These are phyloP conservation scores for Santalum album DNA, from an alignment of 164 flowering plant genomes.

Conservation along the genomic window DNA sequence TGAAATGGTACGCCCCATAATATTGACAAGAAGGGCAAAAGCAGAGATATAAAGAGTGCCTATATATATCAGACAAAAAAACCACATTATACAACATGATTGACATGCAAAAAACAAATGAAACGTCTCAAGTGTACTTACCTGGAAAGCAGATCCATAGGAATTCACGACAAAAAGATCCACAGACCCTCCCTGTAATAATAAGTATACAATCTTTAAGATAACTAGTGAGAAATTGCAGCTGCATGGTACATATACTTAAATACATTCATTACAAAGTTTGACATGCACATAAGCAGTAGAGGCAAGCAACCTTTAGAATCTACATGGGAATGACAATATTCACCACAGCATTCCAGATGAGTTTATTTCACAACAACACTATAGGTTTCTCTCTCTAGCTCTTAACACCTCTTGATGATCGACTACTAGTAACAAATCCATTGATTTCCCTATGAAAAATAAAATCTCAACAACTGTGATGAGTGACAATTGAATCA, in stretches of 20 bases:
- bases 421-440: too few species aligned
- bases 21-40: conserved; percentile 83
- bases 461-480: too few species aligned
- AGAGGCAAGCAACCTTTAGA: too few species aligned
- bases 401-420: too few species aligned
- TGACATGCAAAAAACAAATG: too few species aligned
- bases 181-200: conserved; percentile 67
- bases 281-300: neutral
- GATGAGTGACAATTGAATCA: neutral
- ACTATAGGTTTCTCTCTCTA: too few species aligned
- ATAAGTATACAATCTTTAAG: neutral
- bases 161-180: conserved; percentile 96
- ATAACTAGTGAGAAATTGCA: neutral
- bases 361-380: too few species aligned
- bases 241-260: neutral
- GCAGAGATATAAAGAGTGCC: conserved; percentile 82
- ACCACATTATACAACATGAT: too few species aligned
- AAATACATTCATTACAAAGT: neutral
- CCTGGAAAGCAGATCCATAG: conserved; percentile 93
- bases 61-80: conserved; percentile 19
- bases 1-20: conserved; percentile 91
- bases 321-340: too few species aligned
- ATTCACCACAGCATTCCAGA: neutral
- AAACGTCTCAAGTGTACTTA: conserved; percentile 17
- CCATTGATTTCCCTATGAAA: too few species aligned